Percentiles rank a stretch among this genome's conserved stretches.
Evolutionary conservation across 768 basidiomycete genomes (phyloP).

Genomic region (Lentinula guzmanii): DNA sequence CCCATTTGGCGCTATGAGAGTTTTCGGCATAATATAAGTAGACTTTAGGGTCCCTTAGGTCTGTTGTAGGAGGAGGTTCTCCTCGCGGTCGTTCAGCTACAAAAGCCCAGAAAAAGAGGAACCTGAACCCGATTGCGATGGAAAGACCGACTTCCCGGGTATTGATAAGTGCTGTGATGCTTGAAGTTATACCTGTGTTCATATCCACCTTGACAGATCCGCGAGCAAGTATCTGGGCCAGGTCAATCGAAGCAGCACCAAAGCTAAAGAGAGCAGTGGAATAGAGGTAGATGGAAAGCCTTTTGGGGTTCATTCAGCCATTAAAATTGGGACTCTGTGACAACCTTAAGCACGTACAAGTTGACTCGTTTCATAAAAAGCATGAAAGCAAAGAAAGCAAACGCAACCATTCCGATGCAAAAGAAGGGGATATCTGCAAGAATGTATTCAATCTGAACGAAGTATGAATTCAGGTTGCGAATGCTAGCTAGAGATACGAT

Average conservation of each 20-base stretch:
- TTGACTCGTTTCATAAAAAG: slow-evolving; percentile 45
- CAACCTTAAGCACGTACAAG: slow-evolving; percentile 30
- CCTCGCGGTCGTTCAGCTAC: slow-evolving; percentile 51
- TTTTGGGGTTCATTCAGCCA: slow-evolving; percentile 11
- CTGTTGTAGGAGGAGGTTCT: slow-evolving; percentile 21
- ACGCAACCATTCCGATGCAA: slow-evolving; percentile 57
- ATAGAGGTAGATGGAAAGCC: slow-evolving; percentile 47
- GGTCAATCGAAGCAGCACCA: slow-evolving; percentile 55
- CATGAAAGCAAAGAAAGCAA: slow-evolving; percentile 55
- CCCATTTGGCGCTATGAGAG: slow-evolving; percentile 59
- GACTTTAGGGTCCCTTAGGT: slow-evolving; percentile 3
- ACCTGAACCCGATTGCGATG: slow-evolving; percentile 51
- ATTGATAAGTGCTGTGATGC: slow-evolving; percentile 32
- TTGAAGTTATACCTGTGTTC: slow-evolving; percentile 18
- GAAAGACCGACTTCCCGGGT: slow-evolving; percentile 56
- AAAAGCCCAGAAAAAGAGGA: slow-evolving; percentile 65
- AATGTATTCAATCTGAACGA: slow-evolving; percentile 43
- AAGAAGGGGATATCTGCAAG: slow-evolving; percentile 65
- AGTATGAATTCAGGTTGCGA: not conserved
- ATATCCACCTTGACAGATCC: slow-evolving; percentile 21
- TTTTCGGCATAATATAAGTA: slow-evolving; percentile 14
- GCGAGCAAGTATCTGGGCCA: slow-evolving; percentile 44
- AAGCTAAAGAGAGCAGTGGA: slow-evolving; percentile 55
- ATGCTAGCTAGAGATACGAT: not conserved
- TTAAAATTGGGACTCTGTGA: not conserved